Percentiles rank a stretch among this genome's conserved stretches.
These are phyloP conservation scores for Tetradesmus lagerheimii DNA, from an alignment of 139 green algal species.

Conservation along the genomic window DNA sequence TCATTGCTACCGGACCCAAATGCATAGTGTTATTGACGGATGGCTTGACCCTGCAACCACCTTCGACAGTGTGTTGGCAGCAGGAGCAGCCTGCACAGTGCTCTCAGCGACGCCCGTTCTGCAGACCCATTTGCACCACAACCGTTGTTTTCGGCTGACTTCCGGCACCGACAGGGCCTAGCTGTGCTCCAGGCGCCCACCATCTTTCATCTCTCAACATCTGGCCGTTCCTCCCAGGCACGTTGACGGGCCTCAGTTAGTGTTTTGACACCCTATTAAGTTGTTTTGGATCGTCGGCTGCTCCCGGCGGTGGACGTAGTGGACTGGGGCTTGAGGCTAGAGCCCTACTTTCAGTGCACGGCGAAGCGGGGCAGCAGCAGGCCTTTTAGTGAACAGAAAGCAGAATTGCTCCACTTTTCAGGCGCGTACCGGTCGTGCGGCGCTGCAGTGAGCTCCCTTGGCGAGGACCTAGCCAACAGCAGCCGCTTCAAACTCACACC, in stretches of 20 bases:
- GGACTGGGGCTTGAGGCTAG: slow-evolving; percentile 1
- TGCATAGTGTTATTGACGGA: neutral
- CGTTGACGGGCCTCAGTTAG: neutral
- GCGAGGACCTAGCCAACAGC: neutral
- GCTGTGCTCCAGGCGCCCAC: neutral
- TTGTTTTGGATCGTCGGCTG: neutral
- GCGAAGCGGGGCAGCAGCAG: neutral
- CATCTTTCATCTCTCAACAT: neutral
- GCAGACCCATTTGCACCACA: neutral
- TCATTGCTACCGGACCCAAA: neutral
- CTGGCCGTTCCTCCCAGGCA: neutral
- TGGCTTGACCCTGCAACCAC: neutral
- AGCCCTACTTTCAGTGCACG: neutral
- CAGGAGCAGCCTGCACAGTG: neutral
- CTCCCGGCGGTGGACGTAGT: neutral
- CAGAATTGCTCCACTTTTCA: neutral
- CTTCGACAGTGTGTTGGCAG: neutral
- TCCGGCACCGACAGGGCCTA: neutral
- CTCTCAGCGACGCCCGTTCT: neutral
- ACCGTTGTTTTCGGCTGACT: neutral
- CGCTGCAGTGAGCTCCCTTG: neutral
- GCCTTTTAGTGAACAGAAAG: neutral
- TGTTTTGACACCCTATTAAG: neutral
- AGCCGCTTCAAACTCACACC: neutral
- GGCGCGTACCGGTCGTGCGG: neutral